These are phyloP conservation scores for Aspergillus sp. DNA, from an alignment of 2,329 filamentous ascomycete species.

Conservation along the genomic window DNA sequence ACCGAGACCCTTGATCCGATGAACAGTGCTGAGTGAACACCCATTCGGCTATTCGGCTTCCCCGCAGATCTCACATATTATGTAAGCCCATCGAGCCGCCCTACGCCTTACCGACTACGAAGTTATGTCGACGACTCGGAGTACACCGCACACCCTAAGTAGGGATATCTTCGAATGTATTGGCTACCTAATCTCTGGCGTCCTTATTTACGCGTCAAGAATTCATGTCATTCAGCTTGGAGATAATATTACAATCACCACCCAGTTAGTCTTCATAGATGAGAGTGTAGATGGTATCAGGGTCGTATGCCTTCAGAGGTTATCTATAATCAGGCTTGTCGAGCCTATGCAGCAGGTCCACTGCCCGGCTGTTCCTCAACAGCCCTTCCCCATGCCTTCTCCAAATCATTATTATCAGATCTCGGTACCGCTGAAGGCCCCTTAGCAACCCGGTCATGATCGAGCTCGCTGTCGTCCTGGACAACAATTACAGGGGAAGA, in stretches of 20 bases:
- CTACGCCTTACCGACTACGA: not conserved
- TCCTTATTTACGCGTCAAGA: not conserved
- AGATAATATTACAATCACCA: conserved; percentile 2
- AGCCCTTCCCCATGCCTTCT: conserved; percentile 40
- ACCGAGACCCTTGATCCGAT: not conserved
- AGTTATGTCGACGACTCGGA: too few species aligned
- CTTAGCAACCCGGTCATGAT: not conserved
- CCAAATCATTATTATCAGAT: conserved; percentile 29
- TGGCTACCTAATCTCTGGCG: not conserved
- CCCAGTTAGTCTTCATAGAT: not conserved
- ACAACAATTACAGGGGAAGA: conserved; percentile 23
- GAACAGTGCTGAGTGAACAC: not conserved
- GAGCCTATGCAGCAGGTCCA: conserved; percentile 3
- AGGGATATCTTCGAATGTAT: not conserved
- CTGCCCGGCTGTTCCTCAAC: conserved; percentile 25
- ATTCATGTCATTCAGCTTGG: not conserved
- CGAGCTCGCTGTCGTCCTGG: conserved; percentile 14
- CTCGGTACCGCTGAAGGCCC: conserved; percentile 4
- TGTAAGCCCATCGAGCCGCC: not conserved
- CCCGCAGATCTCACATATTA: conserved; percentile 4
- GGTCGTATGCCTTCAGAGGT: not conserved
- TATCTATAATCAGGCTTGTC: not conserved
- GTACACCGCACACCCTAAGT: not conserved
- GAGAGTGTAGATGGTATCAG: conserved; percentile 1
- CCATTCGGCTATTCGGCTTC: conserved; percentile 7